Base-by-base conservation (phyloP, 192 early-diverging fungal species). In the Gaertneriomyces semiglobifer region DNA sequence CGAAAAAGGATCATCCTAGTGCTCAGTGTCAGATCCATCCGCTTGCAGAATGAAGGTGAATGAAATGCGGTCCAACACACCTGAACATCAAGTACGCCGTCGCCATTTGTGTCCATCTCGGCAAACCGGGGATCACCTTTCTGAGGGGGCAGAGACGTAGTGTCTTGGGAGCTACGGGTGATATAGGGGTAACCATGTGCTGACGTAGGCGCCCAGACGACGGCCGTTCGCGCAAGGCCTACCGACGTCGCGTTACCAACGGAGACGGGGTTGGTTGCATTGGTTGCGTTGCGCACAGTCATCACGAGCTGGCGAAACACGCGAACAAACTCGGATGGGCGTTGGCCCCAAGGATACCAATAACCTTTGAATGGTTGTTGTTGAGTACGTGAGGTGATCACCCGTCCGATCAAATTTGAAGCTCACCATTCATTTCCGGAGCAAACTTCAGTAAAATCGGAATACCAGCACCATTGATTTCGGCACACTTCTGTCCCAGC, bases 91-190 rank as follows among this genome's bases (percentile, higher is more conserved):
- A 74, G 40, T 4, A 47, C 33, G 5, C 70, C 71, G 62, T 83
- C 76, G 9, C 61, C 51, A 70, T 83, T 83, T 11, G 80, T 82
- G 68, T 82, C 80, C 48, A 77, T 60, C 38, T 56, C 25, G 6
- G 33, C 9, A 43, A 68, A 62, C 11, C 63, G 33, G 1, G 59
- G 38, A 25, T 53, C 46, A 33, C 46, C 54, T 2, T 12, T 11
- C 12, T 18, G 8, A 1, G 53, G 63, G 12, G 60, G 12, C 9
- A 11, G 20, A 2, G 25, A 33, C 19, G 47, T 25, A 16, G 19
- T 33, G 19, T 20, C 54, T 14, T 11, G 11, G 48, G 39, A 25
- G 10, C 8, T 12, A 6, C 5, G 19, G 4, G 50, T 5, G 33
- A 66, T 9, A 38, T 44, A 77, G 42, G 78, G 78, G 50, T 79